Evolutionary conservation across 495 filamentous ascomycete species (phyloP).

Genomic region (Aspergillus diversus): DNA sequence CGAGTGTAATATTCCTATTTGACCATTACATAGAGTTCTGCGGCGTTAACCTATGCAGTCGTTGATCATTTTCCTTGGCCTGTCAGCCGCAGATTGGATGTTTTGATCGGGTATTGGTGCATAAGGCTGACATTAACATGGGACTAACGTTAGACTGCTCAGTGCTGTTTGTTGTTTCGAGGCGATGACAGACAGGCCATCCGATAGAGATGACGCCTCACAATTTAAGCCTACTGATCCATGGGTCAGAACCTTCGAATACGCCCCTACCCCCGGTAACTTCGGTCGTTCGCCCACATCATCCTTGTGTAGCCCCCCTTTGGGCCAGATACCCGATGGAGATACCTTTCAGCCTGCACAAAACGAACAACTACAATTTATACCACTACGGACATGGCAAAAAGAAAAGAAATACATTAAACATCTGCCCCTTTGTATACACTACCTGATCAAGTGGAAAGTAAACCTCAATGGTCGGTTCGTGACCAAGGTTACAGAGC

Average conservation of each 20-base stretch:
- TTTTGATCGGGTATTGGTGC: no score
- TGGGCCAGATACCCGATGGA: not conserved
- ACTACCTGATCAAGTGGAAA: not conserved
- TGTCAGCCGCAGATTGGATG: not conserved
- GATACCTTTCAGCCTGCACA: not conserved
- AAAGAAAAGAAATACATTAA: no score
- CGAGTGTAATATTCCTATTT: no score
- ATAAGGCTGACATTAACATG: no score
- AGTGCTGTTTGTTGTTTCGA: not conserved
- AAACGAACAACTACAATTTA: not conserved
- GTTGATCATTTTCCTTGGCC: not conserved
- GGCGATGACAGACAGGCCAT: not conserved
- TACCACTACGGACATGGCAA: not conserved
- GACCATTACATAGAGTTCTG: no score
- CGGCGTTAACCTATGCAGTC: no score
- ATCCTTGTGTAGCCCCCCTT: not conserved
- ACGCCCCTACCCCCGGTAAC: slow-evolving; percentile 4
- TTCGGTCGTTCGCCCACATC: not conserved
- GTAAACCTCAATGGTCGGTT: not conserved
- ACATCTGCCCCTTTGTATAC: not conserved
- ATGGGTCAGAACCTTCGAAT: not conserved
- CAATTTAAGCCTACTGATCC: slow-evolving; percentile 2
- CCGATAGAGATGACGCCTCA: slow-evolving; percentile 2
- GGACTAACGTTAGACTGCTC: slow-evolving; percentile 2
- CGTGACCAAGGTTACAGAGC: not conserved